Conservation (phyloP, 2,329 filamentous ascomycete genomes). For the Penicillium verrucosum region DNA sequence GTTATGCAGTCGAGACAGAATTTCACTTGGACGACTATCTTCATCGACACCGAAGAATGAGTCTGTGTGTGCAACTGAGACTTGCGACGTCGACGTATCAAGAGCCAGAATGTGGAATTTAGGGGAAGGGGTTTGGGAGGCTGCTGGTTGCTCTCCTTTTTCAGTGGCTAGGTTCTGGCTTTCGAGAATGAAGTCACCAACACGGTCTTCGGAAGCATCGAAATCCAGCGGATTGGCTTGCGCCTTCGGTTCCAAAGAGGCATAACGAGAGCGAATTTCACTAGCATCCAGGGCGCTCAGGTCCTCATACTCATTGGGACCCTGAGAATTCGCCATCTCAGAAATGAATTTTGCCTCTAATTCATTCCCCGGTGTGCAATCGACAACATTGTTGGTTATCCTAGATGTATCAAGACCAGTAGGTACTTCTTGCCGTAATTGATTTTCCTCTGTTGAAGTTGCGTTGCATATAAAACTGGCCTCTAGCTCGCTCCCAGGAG, state of each 20-base stretch:
- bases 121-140: not conserved
- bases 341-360: constrained; percentile 10
- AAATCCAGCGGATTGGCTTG: not conserved
- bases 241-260: not conserved
- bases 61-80: constrained; percentile 33
- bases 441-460: not conserved
- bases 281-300: constrained; percentile 1
- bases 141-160: not conserved
- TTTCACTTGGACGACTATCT: constrained; percentile 28
- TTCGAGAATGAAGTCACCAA: constrained; percentile 9
- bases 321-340: not conserved
- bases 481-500: constrained; percentile 18
- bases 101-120: constrained; percentile 40
- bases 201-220: constrained; percentile 6
- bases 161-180: not conserved
- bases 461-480: constrained; percentile 7
- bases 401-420: not conserved
- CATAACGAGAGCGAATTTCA: constrained; percentile 13
- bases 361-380: constrained; percentile 14
- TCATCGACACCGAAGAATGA: constrained; percentile 31
- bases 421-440: not conserved
- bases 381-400: not conserved
- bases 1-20: constrained; percentile 38
- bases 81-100: constrained; percentile 30
- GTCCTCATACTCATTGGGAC: not conserved